Base-by-base conservation (phyloP, 768 basidiomycete genomes). In the Fomitopsis pulvina region DNA sequence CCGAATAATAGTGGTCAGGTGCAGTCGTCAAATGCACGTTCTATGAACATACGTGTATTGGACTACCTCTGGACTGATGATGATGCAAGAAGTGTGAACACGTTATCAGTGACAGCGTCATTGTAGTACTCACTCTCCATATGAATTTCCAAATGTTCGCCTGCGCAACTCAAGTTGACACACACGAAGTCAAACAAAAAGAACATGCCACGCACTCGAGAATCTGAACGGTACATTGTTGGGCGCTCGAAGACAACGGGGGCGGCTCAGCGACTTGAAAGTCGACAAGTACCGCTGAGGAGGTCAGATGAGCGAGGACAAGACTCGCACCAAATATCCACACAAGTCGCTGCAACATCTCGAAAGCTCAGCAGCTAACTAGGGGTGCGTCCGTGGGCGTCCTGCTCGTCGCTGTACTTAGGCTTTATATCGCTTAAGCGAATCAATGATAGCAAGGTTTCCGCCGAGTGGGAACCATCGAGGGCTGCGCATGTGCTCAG, bases 261-360 rank as follows among this genome's bases (percentile, higher is more conserved):
- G 83, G 83, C 3, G 87, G 85, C 54, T 88, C 80, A 9, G 81
- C 71, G 47, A 89, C 84, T 62, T 87, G 85, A 60, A 89, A 89
- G 61, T 79, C 69, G 12, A 50, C 49, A 24, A 50, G 49, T 16
- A 50, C 49, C 18, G 27, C 28, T 12, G 49, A 20, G 24, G 11
- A 28, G 41, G 29, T 25, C 41, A 42, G 24, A 4, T 9, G 32
- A 5, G 49, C 30, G 25, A 25, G 26, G 14, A 29, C 16, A 3
- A 50, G 41, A 3, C 41, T 18, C 5, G 30, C 25, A 10, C 21
- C 24, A 14, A 43, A 22, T 4, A 41, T 27, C 26, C 16, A 12
- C 20, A 38, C 7, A 12, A 46, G 30, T 11, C 32, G 30, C 18
- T 32, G 24, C 22, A 29, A 28, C 49, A 50, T 50, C 22, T 20